Evolutionary conservation across 176 grass and related monocot species (phyloP), one percentile per base, ranked within the genome.

Genomic region (Lolium multiflorum): DNA sequence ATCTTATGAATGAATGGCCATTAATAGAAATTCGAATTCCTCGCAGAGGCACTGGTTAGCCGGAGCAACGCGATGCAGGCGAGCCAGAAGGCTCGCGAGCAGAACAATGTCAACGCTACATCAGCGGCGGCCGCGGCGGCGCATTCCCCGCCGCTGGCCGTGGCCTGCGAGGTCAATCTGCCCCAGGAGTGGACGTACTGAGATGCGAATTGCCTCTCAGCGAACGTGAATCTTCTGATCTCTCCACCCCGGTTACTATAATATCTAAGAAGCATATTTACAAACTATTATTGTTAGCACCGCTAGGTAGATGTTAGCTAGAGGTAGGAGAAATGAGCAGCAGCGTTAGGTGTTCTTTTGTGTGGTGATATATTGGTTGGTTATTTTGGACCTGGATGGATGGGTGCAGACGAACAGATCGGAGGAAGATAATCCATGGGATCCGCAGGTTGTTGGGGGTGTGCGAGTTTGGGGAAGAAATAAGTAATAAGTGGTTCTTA

Each of bases 121-220:
- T 43, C 41, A 5, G 3, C 41, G 3, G 31, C 82, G 15, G 15
- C 26, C 13, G 59, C 54, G 15, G 22, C 41, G 3, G 63, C 44
- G 51, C 79, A 43, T 12, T 31, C n/a, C 22, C 52, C 25, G 16
- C 11, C 74, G 37, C 17, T 55, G 12, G 28, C 79, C 0, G 37
- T 49, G 0, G 47, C 67, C 0, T 50, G 62, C 44, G 92, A 93
- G 43, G 25, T 91, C 28, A 85, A 88, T 81, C 92, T 97, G 4
- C 97, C 94, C 0, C 87, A 86, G 72, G 94, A 97, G 71, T 99
- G 97, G 97, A 99, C 92, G 39, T 99, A 97, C 6, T 97, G 87
- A 97, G 26, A 11, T 71, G 72, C 57, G 54, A n/a, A 20, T 71
- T 9, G 56, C 37, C 2, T 51, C 13, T 65, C 15, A 6, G 56